These are phyloP conservation scores for Cryphonectria radicalis DNA, from an alignment of 2,329 filamentous ascomycete species.

Conservation along the genomic window DNA sequence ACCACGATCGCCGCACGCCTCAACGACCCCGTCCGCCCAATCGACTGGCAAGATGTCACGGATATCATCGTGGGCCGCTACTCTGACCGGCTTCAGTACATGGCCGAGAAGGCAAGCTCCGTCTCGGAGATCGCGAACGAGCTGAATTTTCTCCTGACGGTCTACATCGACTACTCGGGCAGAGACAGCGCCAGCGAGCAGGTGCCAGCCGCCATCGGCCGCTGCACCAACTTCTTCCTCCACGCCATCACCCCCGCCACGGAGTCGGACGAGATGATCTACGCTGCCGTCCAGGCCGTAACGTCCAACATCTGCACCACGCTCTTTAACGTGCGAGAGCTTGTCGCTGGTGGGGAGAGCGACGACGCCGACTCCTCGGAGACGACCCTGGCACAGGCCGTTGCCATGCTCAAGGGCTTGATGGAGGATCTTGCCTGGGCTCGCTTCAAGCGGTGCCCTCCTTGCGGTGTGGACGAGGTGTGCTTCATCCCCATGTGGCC, in stretches of 20 bases:
- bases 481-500: constrained; percentile 34
- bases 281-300: constrained; percentile 47
- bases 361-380: background rate
- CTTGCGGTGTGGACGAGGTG: constrained; percentile 31
- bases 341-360: constrained; percentile 29
- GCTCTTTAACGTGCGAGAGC: constrained; percentile 37
- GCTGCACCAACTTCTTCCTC: constrained; percentile 54
- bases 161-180: constrained; percentile 49
- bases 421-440: constrained; percentile 29
- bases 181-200: constrained; percentile 37
- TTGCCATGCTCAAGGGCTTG: constrained; percentile 18
- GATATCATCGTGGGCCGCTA: constrained; percentile 71
- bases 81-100: constrained; percentile 53
- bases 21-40: constrained; percentile 38
- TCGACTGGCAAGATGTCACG: constrained; percentile 69
- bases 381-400: background rate
- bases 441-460: constrained; percentile 32
- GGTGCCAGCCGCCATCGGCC: constrained; percentile 44
- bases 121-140: constrained; percentile 40
- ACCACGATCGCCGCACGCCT: constrained; percentile 36
- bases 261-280: constrained; percentile 49
- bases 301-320: constrained; percentile 44
- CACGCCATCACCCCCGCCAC: constrained; percentile 40
- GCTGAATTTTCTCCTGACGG: constrained; percentile 45
- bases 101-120: constrained; percentile 40